Conservation (phyloP, 2,329 filamentous ascomycete genomes). For the Fusarium sp. region DNA sequence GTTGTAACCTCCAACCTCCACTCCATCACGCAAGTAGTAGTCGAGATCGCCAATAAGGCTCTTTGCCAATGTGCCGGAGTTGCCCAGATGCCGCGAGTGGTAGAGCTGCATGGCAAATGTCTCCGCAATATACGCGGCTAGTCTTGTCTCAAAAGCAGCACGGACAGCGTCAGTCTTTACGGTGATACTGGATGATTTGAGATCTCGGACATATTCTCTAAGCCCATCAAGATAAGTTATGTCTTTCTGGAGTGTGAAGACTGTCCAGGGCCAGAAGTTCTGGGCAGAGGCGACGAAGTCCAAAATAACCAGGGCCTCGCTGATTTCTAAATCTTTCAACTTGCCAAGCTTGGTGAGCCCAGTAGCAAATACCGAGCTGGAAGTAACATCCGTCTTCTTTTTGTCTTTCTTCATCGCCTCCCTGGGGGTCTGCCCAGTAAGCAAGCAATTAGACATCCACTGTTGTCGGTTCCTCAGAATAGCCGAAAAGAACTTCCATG, state of each 20-base stretch:
- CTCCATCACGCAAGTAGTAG: conserved; percentile 82
- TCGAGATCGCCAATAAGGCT: conserved; percentile 77
- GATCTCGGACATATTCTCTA: conserved; percentile 71
- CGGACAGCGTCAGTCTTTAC: conserved; percentile 64
- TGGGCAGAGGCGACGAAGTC: conserved; percentile 90
- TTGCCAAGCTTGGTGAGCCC: conserved; percentile 76
- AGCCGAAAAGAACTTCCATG: conserved; percentile 87
- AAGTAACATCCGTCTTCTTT: conserved; percentile 59
- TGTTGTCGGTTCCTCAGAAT: conserved; percentile 91
- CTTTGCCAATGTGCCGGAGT: conserved; percentile 71
- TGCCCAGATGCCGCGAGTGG: conserved; percentile 79
- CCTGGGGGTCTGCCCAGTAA: conserved; percentile 86
- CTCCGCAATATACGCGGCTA: conserved; percentile 86
- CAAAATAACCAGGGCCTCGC: conserved; percentile 77
- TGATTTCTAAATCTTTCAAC: conserved; percentile 71
- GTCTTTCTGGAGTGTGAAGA: conserved; percentile 80
- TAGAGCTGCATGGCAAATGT: conserved; percentile 93
- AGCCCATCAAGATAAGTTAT: conserved; percentile 77
- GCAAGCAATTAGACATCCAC: conserved; percentile 92
- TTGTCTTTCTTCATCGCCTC: conserved; percentile 71
- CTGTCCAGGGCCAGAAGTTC: conserved; percentile 96
- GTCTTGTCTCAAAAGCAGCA: conserved; percentile 70
- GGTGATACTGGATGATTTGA: conserved; percentile 62
- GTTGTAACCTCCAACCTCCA: conserved; percentile 85
- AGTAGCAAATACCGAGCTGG: conserved; percentile 74